Evolutionary conservation across 2,329 filamentous ascomycete genomes (phyloP).

Genomic region (Pyricularia sp.): DNA sequence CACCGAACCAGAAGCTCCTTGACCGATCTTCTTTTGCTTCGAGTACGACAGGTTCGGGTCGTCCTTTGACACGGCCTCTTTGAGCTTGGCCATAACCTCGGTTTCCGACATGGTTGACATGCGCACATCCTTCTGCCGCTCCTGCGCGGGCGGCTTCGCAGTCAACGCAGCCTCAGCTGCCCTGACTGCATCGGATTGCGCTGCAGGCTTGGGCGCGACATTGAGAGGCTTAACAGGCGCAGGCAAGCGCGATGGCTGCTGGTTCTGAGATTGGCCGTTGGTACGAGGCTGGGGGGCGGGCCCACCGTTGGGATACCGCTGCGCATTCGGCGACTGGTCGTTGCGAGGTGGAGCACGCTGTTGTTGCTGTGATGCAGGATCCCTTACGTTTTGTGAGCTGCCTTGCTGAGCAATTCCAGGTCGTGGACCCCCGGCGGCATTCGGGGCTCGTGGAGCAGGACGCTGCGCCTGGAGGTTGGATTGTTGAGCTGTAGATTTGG

Average conservation of each 20-base stretch:
- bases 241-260: constrained; percentile 36
- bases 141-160: constrained; percentile 58
- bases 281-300: constrained; percentile 32
- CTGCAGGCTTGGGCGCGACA: constrained; percentile 53
- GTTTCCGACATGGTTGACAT: constrained; percentile 98
- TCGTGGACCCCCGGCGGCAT: constrained; percentile 25
- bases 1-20: constrained; percentile 92
- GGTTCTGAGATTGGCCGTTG: constrained; percentile 31
- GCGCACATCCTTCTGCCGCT: constrained; percentile 81
- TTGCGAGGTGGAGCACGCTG: constrained; percentile 30
- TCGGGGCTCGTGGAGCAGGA: constrained; percentile 63
- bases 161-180: constrained; percentile 82
- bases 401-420: constrained; percentile 36
- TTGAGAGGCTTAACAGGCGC: constrained; percentile 67
- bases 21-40: constrained; percentile 98
- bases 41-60: constrained; percentile 92
- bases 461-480: constrained; percentile 57
- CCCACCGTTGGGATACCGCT: constrained; percentile 45
- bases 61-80: constrained; percentile 89
- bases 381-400: constrained; percentile 31
- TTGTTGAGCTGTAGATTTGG: constrained; percentile 33
- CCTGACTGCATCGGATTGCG: constrained; percentile 57
- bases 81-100: constrained; percentile 92
- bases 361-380: constrained; percentile 25
- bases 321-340: constrained; percentile 36